Base-by-base conservation (phyloP, 2,329 filamentous ascomycete species). In the Exophiala alcalophila region DNA sequence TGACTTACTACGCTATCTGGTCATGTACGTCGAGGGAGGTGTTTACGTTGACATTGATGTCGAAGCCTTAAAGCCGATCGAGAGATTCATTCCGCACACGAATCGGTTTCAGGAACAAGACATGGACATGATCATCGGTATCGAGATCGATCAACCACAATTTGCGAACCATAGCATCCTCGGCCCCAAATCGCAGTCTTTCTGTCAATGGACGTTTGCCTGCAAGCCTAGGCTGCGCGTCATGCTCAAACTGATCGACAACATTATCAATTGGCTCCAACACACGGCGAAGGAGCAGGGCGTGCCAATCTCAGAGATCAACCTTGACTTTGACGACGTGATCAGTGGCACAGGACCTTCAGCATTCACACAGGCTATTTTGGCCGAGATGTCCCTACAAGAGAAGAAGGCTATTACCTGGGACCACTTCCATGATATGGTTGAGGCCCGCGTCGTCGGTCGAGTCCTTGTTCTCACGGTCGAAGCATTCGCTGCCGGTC, bases 171-270 rank as follows among this genome's bases (percentile, higher is more conserved):
- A 86, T 58, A 72, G 77, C 2, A 80, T 86, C 21, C 68, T 86
- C 0, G 82, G 83, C 10, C 72, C 72, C 34, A 86, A 86, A 63
- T 84, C 77, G 25, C 69, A 72, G 52, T 86, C 81, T 0, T 86
- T 86, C 59, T 86, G 82, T 60, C 83, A 86, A 57, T 86, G 83
- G 83, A 86, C 83, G 0, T 84, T 86, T 56, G 81, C 84, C 67
- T 77, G 77, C 54, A 83, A 84, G 58, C 81, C 83, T 1, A 68
- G 71, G 12, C 73, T 81, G 18, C 80, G 80, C 1, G 79, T 86
- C 42, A 84, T 86, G 80, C 68, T 85, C 61, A 67, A 68, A 21
- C 70, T 86, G 3, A 75, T 86, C 32, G 80, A 85, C 59, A 77
- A 81, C 55, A 85, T 86, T 59, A 74, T 85, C 62, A 59, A 65